These are phyloP conservation scores for Mrakia gelida DNA, from an alignment of 768 basidiomycete genomes.

Conservation along the genomic window DNA sequence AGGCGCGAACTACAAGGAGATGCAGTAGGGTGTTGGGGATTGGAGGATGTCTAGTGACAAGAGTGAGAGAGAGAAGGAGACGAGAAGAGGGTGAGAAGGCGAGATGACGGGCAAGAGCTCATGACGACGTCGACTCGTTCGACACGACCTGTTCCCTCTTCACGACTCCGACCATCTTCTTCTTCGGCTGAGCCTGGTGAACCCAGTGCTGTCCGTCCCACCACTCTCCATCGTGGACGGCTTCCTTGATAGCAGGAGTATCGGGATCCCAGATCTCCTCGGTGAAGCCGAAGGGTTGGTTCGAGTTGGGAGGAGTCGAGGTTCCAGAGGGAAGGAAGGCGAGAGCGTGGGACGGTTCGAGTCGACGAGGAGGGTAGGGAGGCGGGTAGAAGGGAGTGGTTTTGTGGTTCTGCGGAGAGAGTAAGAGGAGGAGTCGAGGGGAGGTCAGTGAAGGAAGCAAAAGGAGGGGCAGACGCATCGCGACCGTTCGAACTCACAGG, in stretches of 20 bases:
- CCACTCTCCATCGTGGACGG: neutral
- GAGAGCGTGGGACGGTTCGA: slow-evolving; percentile 12
- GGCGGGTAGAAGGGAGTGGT: neutral
- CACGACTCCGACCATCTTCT: neutral
- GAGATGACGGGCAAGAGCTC: neutral
- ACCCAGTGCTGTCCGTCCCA: neutral
- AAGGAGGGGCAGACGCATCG: neutral
- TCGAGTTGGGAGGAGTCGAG: neutral
- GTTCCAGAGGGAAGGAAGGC: slow-evolving; percentile 8
- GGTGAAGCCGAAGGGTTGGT: neutral
- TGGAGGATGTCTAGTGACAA: no score
- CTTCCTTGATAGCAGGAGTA: neutral
- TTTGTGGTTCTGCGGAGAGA: neutral
- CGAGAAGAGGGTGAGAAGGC: neutral
- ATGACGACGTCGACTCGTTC: neutral
- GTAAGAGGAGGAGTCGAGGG: neutral
- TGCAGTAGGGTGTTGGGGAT: no score
- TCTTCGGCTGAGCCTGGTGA: neutral
- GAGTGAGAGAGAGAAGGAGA: no score
- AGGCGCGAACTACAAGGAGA: no score
- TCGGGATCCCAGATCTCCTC: slow-evolving; percentile 21
- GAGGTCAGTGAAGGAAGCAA: neutral
- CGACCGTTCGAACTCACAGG: neutral
- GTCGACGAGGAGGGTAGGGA: slow-evolving; percentile 23
- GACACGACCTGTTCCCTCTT: neutral